Evolutionary conservation across 2,329 filamentous ascomycete genomes (phyloP), one percentile per base, ranked within the genome.

Genomic region (Pleomassaria siparia): DNA sequence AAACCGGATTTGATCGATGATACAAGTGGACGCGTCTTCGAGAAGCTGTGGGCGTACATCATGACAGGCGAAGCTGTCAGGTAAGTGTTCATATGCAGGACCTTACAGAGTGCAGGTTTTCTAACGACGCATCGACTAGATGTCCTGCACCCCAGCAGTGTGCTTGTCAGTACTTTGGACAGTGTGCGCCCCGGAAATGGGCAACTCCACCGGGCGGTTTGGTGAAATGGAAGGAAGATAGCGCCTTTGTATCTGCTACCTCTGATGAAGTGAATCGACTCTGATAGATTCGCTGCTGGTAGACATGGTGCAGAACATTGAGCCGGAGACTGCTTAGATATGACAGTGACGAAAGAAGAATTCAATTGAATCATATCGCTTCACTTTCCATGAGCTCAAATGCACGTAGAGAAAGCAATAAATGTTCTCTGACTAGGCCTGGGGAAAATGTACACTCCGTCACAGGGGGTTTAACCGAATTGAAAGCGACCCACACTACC

Each of bases 41-140:
- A 55, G 47, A 49, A 53, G 39, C 12, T 55, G 22, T 55, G 53
- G 53, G 44, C 44, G 21, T 47, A 36, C 28, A 51, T 53, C 9
- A 36, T 55, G 11, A 51, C 47, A 10, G 24, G 28, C 1, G 50
- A 53, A 13, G 39, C 44, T 4, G 45, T 55, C 13, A 26, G 35
- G 46, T 55, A 24, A 46, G 51, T 53, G 22, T 50, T n/a, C 29
- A 32, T 32, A 32, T 32, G 29, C 29, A 32, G 29, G 15, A n/a
- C 9, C 15, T 8, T 32, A n/a, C 29, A 32, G 13, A n/a, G 29
- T 11, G 9, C 15, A 10, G 29, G 15, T 32, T 10, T 32, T 8
- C 29, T 32, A n/a, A 32, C 13, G 13, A 32, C n/a, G 15, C 7
- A 10, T 8, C 15, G 29, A 26, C 13, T 32, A 32, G 29, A n/a